These are phyloP conservation scores for Erythrobasidium yunnanense DNA, from an alignment of 768 basidiomycete genomes.

Conservation along the genomic window DNA sequence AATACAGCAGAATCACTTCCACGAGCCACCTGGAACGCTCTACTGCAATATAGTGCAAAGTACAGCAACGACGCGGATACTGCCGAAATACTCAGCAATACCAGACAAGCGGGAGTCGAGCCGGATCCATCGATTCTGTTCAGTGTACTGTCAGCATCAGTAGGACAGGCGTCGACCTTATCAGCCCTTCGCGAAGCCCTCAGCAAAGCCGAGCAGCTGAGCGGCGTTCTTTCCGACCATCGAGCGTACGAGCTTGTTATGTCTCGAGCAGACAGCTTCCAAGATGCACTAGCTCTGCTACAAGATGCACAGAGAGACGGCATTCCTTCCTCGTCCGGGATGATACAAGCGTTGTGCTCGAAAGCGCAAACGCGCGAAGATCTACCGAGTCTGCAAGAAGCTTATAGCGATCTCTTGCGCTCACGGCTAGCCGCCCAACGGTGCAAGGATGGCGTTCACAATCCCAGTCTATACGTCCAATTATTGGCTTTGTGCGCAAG, in stretches of 20 bases:
- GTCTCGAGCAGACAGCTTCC: not conserved
- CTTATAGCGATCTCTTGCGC: conserved; percentile 28
- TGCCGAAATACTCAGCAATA: too few species aligned
- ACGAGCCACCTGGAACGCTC: too few species aligned
- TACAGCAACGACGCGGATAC: too few species aligned
- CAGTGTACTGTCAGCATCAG: too few species aligned
- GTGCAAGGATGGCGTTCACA: conserved; percentile 10
- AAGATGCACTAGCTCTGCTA: conserved; percentile 27
- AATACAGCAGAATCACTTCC: too few species aligned
- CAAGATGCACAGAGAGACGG: conserved; percentile 29
- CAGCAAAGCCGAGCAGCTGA: not conserved
- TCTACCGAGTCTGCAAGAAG: not conserved
- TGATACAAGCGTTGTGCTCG: conserved; percentile 33
- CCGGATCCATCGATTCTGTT: too few species aligned
- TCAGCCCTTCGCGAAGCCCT: not conserved
- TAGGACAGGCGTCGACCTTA: not conserved
- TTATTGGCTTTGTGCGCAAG: conserved; percentile 33
- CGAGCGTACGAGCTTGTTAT: conserved; percentile 24
- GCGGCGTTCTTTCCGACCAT: not conserved
- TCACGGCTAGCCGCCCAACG: not conserved
- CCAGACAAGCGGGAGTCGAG: too few species aligned
- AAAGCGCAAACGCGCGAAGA: not conserved
- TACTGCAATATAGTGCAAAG: too few species aligned
- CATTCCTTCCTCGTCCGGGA: conserved; percentile 29
- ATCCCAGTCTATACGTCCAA: conserved; percentile 24